Evolutionary conservation across 2,329 filamentous ascomycete species (phyloP), one percentile per base, ranked within the genome.

Genomic region (Alternaria gansuensis): DNA sequence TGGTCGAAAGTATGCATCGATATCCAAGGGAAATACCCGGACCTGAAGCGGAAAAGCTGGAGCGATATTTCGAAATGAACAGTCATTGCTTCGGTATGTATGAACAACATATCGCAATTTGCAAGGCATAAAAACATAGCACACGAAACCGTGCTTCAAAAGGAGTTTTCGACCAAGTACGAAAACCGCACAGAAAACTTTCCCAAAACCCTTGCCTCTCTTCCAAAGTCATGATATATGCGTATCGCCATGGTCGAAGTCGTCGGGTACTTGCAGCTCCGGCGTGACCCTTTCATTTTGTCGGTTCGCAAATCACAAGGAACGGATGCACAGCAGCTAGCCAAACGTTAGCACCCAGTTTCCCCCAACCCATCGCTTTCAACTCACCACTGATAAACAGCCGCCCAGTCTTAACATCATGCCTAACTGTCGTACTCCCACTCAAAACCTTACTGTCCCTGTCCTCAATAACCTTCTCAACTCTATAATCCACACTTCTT

Each of bases 381-480:
- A 28, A 64, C 64, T 64, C 50, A 71, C 66, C 66, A 7, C 68
- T 65, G 36, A 74, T 43, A 23, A 71, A 75, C 17, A 75, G 36
- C 26, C 66, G 56, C 2, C 67, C 67, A 5, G 64, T 74, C 57
- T 68, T 70, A 1, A 50, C 63, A 64, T 75, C 72, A 43, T 74
- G 70, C 21, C 64, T 59, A 0, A 68, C 67, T 1, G 68, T 73
- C 7, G 71, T 75, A 21, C 63, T 60, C 1, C 64, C 67, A 54
- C 58, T 63, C 13, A 75, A n/a, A 0, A 72, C 51, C 36, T 63
- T 64, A 0, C 46, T 54, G 2, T 73, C 65, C 2, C 29, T 59
- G 55, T 75, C 72, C 34, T 75, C 72, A 14, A 75, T 26, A 4
- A 74, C 58, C 48, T 75, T 75, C 39, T 67, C 58, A 2, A 72